Evolutionary conservation across 805 yeast species (phyloP).

Genomic region (Sungouiella blattae): DNA sequence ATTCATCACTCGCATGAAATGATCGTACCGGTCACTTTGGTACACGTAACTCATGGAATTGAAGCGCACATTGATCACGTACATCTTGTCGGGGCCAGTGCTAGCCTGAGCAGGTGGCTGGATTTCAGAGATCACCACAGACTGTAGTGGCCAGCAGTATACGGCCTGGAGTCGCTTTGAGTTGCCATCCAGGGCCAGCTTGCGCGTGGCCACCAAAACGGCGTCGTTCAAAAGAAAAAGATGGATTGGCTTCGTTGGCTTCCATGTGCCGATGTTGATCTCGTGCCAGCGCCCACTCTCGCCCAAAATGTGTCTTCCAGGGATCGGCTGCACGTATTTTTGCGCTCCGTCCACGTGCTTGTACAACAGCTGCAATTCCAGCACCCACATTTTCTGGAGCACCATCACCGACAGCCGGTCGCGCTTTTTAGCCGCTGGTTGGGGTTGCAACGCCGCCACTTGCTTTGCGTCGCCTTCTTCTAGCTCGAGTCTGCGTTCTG

Average conservation of each 20-base stretch:
- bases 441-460: constrained; percentile 9
- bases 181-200: constrained; percentile 26
- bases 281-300: constrained; percentile 87
- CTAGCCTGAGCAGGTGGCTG: constrained; percentile 17
- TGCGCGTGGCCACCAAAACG: constrained; percentile 67
- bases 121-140: constrained; percentile 47
- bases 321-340: constrained; percentile 65
- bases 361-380: constrained; percentile 64
- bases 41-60: constrained; percentile 52
- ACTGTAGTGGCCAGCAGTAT: constrained; percentile 74
- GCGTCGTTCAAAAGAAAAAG: constrained; percentile 76
- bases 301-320: constrained; percentile 75
- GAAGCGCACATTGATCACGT: constrained; percentile 44
- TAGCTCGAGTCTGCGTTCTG: constrained; percentile 51
- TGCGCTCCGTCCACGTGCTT: constrained; percentile 91
- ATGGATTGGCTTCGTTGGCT: constrained; percentile 72
- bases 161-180: constrained; percentile 55
- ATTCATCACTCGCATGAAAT: constrained; percentile 49
- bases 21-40: constrained; percentile 59
- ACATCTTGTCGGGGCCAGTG: constrained; percentile 19
- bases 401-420: constrained; percentile 71
- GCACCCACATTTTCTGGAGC: constrained; percentile 78
- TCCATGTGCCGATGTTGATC: constrained; percentile 79
- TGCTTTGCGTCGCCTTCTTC: constrained; percentile 32
- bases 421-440: constrained; percentile 22